Percentiles rank a stretch among this genome's conserved stretches.
phyloP scores from a whole-genome alignment of 2,329 filamentous ascomycete species.

The Colletotrichum coccodes region DNA sequence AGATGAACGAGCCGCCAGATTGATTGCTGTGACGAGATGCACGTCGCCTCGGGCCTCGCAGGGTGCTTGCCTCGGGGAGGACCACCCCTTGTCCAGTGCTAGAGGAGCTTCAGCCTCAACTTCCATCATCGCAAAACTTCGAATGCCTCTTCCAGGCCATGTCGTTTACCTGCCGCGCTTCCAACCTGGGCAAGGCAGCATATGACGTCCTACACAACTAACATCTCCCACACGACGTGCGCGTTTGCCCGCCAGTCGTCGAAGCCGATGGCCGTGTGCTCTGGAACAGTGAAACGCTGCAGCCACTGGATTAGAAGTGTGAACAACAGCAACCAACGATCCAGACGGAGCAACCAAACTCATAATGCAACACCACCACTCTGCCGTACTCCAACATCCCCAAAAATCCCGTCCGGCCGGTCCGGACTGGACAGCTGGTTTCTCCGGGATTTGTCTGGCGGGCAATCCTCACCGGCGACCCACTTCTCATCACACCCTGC shows the following conservation, averaged over 20 bases:
- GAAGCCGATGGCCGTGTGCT: background rate
- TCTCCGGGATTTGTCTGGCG: background rate
- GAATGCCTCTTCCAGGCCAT: background rate
- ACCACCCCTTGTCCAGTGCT: constrained; percentile 11
- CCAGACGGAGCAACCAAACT: background rate
- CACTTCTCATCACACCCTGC: constrained; percentile 18
- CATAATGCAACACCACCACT: background rate
- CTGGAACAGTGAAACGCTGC: background rate
- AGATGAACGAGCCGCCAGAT: constrained; percentile 5
- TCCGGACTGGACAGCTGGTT: background rate
- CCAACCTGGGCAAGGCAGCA: background rate
- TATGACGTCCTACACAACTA: background rate
- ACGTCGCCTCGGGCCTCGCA: constrained; percentile 15
- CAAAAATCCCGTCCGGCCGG: constrained; percentile 2
- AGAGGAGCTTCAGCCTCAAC: constrained; percentile 14
- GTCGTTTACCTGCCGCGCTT: background rate
- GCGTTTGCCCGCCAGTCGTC: background rate
- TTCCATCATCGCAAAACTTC: background rate
- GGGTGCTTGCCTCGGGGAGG: constrained; percentile 7
- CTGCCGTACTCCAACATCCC: background rate
- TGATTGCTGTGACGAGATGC: constrained; percentile 14
- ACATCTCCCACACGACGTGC: background rate
- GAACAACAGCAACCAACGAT: background rate
- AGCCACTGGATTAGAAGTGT: background rate
- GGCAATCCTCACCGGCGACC: constrained; percentile 3